Percentiles rank a stretch among this genome's conserved stretches.
Conservation (phyloP, 1,139 yeast species). For the Candida smagusa region DNA sequence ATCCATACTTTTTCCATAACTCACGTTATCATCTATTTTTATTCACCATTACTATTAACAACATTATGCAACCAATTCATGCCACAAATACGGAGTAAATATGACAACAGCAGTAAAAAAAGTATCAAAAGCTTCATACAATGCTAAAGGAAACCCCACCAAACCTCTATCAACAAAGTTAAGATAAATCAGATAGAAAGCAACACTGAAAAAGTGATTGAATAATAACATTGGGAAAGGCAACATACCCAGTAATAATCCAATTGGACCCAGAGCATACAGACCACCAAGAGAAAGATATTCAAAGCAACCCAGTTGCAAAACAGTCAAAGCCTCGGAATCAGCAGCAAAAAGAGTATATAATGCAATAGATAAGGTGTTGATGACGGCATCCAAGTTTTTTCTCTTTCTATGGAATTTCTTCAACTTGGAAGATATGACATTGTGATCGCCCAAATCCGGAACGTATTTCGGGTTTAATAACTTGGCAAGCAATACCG, state of each 20-base stretch:
- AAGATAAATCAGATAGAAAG: conserved; percentile 73
- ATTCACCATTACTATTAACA: too few relatives aligned
- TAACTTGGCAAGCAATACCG: conserved; percentile 60
- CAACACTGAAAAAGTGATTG: conserved; percentile 86
- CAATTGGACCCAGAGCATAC: conserved; percentile 75
- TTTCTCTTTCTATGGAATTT: conserved; percentile 79
- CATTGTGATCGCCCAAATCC: conserved; percentile 56
- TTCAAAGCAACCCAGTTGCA: conserved; percentile 85
- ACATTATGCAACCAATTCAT: conserved; percentile 34
- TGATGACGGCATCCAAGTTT: conserved; percentile 75
- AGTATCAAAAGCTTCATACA: conserved; percentile 66
- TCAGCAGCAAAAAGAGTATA: conserved; percentile 91
- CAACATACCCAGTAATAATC: conserved; percentile 75
- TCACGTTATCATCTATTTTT: too few relatives aligned
- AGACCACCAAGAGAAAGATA: conserved; percentile 85
- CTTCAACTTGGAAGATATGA: conserved; percentile 51
- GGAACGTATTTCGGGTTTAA: conserved; percentile 56
- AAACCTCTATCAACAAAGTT: conserved; percentile 68
- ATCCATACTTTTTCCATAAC: too few relatives aligned
- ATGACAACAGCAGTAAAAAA: conserved; percentile 73
- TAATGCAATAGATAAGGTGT: conserved; percentile 86
- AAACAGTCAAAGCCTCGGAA: conserved; percentile 54
- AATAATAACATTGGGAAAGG: conserved; percentile 75
- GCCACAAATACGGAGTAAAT: conserved; percentile 69
- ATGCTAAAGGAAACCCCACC: conserved; percentile 67